A percentile compares a stretch with the other conserved stretches of the same genome.
phyloP scores from a whole-genome alignment of 2,329 filamentous ascomycete genomes.

The Aspergillus thermomutatus region DNA sequence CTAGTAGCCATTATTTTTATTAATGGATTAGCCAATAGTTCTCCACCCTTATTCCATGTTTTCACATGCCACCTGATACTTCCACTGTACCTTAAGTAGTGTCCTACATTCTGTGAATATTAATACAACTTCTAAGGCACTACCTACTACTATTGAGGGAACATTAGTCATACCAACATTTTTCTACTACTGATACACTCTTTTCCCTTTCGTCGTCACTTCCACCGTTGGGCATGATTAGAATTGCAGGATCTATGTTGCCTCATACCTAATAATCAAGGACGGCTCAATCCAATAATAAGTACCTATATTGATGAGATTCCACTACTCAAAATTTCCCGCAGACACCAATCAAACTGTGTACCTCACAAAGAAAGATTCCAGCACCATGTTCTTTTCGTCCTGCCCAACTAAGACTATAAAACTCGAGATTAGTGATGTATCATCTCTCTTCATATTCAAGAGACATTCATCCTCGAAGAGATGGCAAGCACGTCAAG shows the following conservation, averaged over 20 bases:
- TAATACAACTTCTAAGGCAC: not conserved
- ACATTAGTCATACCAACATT: not conserved
- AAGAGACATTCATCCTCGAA: conserved; percentile 57
- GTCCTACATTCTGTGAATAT: not conserved
- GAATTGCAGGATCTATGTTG: not conserved
- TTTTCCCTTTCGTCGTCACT: not conserved
- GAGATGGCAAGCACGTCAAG: conserved; percentile 79
- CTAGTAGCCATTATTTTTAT: not conserved
- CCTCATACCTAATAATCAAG: not conserved
- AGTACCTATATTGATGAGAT: not conserved
- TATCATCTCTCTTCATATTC: conserved; percentile 22
- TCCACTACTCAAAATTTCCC: not conserved
- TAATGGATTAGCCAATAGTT: not conserved
- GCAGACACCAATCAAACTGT: not conserved
- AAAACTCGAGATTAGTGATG: conserved; percentile 1
- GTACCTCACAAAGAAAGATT: not conserved
- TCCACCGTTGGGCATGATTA: not conserved
- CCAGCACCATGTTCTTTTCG: not conserved
- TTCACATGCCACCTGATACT: not conserved
- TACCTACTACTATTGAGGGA: not conserved
- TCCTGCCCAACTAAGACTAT: not conserved
- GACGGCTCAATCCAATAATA: not conserved
- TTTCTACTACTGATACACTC: not conserved
- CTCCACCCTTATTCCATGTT: not conserved
- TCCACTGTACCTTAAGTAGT: not conserved